Conservation (phyloP, 805 yeast species). For the Candida odintsovae region DNA sequence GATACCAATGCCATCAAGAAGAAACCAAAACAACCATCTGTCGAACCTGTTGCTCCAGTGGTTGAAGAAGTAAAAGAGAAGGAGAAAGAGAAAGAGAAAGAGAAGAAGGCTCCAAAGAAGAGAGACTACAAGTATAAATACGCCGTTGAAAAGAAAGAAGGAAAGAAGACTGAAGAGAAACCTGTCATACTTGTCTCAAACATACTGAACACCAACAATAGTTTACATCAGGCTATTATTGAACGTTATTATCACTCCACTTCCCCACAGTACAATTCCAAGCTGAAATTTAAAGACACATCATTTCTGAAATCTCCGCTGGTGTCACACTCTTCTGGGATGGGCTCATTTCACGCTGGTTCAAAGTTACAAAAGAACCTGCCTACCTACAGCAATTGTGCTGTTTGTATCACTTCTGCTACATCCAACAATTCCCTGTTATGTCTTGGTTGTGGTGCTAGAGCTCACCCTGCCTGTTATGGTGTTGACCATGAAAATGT, state of each 20-base stretch:
- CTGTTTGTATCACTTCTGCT: constrained; percentile 47
- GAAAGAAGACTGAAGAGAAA: constrained; percentile 4
- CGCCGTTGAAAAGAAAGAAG: constrained; percentile 6
- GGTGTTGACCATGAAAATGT: constrained; percentile 35
- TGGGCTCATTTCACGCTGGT: background rate
- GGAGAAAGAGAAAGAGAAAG: constrained; percentile 2
- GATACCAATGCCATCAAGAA: constrained; percentile 9
- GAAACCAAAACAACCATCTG: constrained; percentile 12
- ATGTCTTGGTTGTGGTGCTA: constrained; percentile 63
- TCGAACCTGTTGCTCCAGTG: constrained; percentile 2
- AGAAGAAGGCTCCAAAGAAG: background rate
- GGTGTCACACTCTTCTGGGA: background rate
- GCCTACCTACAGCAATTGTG: constrained; percentile 36
- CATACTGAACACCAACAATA: constrained; percentile 1
- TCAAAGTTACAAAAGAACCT: background rate
- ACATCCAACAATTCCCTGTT: constrained; percentile 36
- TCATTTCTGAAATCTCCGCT: constrained; percentile 1
- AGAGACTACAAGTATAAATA: background rate
- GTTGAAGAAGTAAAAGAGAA: constrained; percentile 1
- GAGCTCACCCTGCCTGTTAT: constrained; percentile 66
- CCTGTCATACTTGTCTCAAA: constrained; percentile 6
- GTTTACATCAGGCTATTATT: constrained; percentile 8
- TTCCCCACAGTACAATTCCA: constrained; percentile 11
- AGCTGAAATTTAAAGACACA: constrained; percentile 14
- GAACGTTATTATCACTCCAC: constrained; percentile 14